phyloP scores from a whole-genome alignment of 78 protist genomes.

The Polysphondylium violaceum region DNA sequence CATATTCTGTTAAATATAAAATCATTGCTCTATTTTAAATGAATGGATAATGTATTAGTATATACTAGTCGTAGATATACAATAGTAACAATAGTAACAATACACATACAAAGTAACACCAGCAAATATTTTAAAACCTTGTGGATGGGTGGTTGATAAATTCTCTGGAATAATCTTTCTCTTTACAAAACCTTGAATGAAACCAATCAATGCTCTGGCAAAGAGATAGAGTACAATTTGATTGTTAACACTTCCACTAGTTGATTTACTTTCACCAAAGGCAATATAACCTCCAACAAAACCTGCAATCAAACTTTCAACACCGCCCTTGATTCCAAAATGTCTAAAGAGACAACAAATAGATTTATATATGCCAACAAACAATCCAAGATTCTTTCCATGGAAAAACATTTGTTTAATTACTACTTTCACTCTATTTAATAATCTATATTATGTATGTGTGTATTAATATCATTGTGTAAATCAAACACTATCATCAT shows the following conservation, averaged over 20 bases:
- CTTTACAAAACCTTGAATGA: constrained; percentile 49
- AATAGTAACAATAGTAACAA: background rate
- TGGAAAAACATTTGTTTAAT: constrained; percentile 84
- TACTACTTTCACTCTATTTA: constrained; percentile 55
- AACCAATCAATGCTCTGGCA: constrained; percentile 72
- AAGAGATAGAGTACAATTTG: constrained; percentile 80
- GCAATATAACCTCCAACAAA: constrained; percentile 85
- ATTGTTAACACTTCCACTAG: constrained; percentile 82
- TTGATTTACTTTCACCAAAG: constrained; percentile 67
- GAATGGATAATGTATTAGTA: background rate
- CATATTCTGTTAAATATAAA: constrained; percentile 85
- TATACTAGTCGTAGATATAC: background rate
- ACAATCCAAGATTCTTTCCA: constrained; percentile 82
- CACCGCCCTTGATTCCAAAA: constrained; percentile 70
- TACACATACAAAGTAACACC: constrained; percentile 71
- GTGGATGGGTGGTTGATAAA: constrained; percentile 67
- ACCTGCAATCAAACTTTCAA: constrained; percentile 80
- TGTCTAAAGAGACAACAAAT: constrained; percentile 77
- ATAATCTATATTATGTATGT: constrained; percentile 3
- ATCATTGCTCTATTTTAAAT: constrained; percentile 57
- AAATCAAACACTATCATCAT: background rate
- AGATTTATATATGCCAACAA: constrained; percentile 70
- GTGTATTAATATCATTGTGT: too few relatives aligned
- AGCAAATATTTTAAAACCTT: constrained; percentile 83
- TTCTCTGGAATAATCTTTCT: constrained; percentile 47